A percentile compares a stretch with the other conserved stretches of the same genome.
Conservation (phyloP, 345 rosid genomes). For the Lepidium didymum region DNA sequence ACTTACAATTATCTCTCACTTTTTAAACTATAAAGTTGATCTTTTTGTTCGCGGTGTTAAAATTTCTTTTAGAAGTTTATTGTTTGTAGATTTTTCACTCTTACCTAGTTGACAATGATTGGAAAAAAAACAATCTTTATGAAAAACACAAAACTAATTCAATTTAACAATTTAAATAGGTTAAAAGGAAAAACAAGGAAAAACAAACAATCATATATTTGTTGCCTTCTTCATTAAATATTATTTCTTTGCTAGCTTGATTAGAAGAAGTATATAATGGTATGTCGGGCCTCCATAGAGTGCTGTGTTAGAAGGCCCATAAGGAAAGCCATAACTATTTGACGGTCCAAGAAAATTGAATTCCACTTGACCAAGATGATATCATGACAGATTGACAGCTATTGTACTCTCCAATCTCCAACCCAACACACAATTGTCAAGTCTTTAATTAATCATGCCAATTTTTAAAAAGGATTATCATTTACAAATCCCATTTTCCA, state of each 20-base stretch:
- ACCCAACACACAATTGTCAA: background rate
- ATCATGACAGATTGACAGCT: conserved; percentile 11
- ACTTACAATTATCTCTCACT: too few species aligned
- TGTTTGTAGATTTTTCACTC: too few species aligned
- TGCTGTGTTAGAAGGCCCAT: conserved; percentile 15
- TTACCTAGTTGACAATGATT: too few species aligned
- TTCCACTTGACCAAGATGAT: background rate
- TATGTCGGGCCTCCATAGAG: conserved; percentile 12
- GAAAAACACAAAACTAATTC: background rate
- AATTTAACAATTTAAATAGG: background rate
- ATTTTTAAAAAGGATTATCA: background rate
- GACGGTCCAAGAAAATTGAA: background rate
- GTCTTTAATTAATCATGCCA: background rate
- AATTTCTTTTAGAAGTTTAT: too few species aligned
- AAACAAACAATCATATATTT: too few species aligned
- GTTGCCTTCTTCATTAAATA: background rate
- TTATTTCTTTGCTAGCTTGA: background rate
- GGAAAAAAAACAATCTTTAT: background rate
- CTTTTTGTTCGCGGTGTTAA: too few species aligned
- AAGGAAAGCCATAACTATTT: background rate
- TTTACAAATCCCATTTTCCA: background rate
- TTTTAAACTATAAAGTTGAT: too few species aligned
- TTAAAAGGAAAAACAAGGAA: too few species aligned
- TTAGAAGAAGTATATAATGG: background rate
- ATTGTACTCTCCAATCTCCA: background rate